These are phyloP conservation scores for Nadsonia commutata DNA, from an alignment of 1,139 yeast genomes.

Conservation along the genomic window DNA sequence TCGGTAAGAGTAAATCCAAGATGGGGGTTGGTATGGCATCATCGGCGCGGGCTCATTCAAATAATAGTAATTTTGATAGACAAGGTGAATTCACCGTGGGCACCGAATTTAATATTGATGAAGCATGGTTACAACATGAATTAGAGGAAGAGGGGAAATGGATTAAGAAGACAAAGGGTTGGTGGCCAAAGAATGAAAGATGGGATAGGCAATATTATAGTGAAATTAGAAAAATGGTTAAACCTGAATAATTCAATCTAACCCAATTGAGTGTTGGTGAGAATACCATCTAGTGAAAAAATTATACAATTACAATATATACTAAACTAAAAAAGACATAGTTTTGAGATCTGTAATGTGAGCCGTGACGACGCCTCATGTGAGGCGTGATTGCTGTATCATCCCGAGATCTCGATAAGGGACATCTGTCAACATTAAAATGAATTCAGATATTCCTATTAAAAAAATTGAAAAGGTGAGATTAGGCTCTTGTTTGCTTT, in stretches of 20 bases:
- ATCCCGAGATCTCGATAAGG: too few relatives aligned
- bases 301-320: too few relatives aligned
- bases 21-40: not conserved
- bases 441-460: not conserved
- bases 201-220: constrained; percentile 31
- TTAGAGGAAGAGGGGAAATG: not conserved
- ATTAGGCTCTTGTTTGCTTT: too few relatives aligned
- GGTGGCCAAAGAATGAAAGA: constrained; percentile 26
- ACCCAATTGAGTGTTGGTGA: too few relatives aligned
- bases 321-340: too few relatives aligned
- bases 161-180: constrained; percentile 11
- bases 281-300: too few relatives aligned
- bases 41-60: not conserved
- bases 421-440: too few relatives aligned
- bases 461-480: not conserved
- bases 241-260: too few relatives aligned
- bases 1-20: too few relatives aligned
- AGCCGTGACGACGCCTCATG: too few relatives aligned
- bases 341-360: too few relatives aligned
- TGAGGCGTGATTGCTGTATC: too few relatives aligned
- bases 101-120: not conserved
- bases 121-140: not conserved
- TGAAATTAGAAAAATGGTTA: constrained; percentile 43
- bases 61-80: not conserved
- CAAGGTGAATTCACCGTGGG: constrained; percentile 12